Evolutionary conservation across 495 filamentous ascomycete genomes (phyloP).

Genomic region (Neurospora hispaniola): DNA sequence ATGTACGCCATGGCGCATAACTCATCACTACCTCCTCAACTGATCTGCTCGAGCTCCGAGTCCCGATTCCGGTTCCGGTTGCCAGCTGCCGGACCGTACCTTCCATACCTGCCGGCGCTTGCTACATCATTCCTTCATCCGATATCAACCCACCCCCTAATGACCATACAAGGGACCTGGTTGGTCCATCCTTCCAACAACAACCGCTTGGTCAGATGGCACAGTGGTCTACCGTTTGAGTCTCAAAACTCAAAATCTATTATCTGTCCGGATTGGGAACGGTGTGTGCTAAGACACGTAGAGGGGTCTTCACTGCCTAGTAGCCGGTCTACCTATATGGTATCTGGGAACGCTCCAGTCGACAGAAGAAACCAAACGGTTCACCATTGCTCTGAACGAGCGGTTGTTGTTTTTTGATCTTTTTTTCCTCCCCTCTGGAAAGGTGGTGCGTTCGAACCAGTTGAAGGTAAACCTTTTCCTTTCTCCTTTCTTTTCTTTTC

Average conservation of each 20-base stretch:
- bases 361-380: background rate
- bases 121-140: background rate
- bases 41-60: background rate
- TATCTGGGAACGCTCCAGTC: background rate
- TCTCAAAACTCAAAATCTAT: background rate
- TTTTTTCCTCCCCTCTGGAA: rapidly evolving
- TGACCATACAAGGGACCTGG: background rate
- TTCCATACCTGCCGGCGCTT: background rate
- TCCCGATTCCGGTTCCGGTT: background rate
- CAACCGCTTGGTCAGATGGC: background rate
- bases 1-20: background rate
- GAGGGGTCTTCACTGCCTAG: background rate
- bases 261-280: background rate
- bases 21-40: background rate
- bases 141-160: background rate
- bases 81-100: background rate
- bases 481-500: background rate
- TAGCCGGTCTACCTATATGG: background rate
- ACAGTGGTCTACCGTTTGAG: background rate
- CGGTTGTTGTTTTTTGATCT: background rate
- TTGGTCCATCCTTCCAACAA: background rate
- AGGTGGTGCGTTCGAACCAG: background rate
- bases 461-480: too few relatives aligned
- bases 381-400: background rate
- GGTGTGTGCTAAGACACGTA: background rate